phyloP scores from a whole-genome alignment of 208 protist genomes.

The Leishmania mexicana region DNA sequence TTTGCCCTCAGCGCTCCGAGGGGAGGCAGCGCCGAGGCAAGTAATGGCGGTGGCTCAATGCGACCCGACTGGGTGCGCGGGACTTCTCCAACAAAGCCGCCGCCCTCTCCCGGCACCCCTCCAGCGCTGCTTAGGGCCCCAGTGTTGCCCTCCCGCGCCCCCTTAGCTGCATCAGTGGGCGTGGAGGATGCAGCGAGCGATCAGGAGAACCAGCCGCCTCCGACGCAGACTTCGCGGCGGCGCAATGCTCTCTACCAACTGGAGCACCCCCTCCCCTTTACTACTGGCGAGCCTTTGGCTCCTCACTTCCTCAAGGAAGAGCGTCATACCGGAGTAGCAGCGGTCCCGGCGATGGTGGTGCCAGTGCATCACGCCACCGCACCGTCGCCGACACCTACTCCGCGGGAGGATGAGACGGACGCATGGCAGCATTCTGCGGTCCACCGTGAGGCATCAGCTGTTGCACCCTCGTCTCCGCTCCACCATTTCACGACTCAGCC shows the following conservation, averaged over 20 bases:
- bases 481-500: neutral
- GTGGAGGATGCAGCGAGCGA: neutral
- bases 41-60: neutral
- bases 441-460: neutral
- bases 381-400: conserved; percentile 23
- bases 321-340: neutral
- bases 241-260: neutral
- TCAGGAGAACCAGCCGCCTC: conserved; percentile 8
- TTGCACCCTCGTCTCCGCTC: neutral
- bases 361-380: conserved; percentile 11
- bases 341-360: neutral
- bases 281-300: neutral
- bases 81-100: conserved; percentile 15
- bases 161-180: neutral
- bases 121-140: neutral
- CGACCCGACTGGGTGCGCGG: conserved; percentile 6
- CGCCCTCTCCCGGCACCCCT: neutral
- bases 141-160: neutral
- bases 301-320: conserved; percentile 3
- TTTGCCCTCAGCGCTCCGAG: conserved; percentile 13
- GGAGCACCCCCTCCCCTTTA: neutral
- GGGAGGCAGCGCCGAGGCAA: neutral
- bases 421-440: neutral
- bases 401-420: conserved; percentile 8
- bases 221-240: conserved; percentile 28